A percentile compares a stretch with the other conserved stretches of the same genome.
Conservation (phyloP, 495 filamentous ascomycete genomes). For the Aspergillus incahuasiensis region DNA sequence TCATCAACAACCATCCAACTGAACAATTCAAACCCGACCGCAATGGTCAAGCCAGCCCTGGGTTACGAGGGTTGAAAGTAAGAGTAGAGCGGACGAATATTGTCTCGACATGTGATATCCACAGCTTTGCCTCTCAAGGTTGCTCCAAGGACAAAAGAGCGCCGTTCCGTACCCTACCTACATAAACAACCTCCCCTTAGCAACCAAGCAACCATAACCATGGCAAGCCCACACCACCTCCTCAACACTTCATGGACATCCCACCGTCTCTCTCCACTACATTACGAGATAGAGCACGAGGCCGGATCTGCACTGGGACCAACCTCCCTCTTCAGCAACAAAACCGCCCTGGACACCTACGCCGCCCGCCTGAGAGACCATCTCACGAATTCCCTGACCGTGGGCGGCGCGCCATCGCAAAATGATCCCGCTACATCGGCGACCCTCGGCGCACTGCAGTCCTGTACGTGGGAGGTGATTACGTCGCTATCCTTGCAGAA, state of each 20-base stretch:
- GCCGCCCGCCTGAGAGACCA: conserved; percentile 49
- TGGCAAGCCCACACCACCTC: conserved; percentile 34
- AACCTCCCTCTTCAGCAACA: conserved; percentile 29
- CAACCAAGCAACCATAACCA: conserved; percentile 14
- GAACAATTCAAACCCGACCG: background rate
- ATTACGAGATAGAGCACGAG: conserved; percentile 40
- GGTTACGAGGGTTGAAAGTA: background rate
- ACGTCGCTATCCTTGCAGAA: conserved; percentile 15
- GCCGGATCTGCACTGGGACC: too few species aligned
- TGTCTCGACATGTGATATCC: conserved; percentile 1
- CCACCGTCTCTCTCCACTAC: conserved; percentile 53
- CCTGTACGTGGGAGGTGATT: conserved; percentile 46
- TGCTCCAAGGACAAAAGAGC: too few species aligned
- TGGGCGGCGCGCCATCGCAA: conserved; percentile 17
- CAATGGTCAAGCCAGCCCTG: background rate
- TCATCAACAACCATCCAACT: background rate
- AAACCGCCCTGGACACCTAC: conserved; percentile 40
- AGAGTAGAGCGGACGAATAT: background rate
- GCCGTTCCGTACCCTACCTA: too few species aligned
- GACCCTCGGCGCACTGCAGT: conserved; percentile 42
- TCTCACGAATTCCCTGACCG: conserved; percentile 46
- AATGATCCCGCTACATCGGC: conserved; percentile 38
- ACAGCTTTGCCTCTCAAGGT: background rate
- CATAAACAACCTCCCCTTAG: too few species aligned
- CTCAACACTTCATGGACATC: conserved; percentile 53